These are phyloP conservation scores for Trypanosoma rangeli DNA, from an alignment of 208 protist species.

Conservation along the genomic window DNA sequence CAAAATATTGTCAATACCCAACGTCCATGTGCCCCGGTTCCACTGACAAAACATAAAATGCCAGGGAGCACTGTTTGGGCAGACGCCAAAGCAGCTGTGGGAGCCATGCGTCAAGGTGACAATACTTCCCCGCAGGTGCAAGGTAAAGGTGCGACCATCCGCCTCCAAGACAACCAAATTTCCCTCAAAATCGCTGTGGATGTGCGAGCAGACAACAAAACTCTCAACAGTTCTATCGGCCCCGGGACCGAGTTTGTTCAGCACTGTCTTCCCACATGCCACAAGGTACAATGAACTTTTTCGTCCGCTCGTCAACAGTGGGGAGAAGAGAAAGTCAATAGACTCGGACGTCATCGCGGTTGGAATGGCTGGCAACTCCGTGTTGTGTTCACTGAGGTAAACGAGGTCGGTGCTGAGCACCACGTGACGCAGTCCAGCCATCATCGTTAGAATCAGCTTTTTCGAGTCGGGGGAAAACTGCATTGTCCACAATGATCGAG, in stretches of 20 bases:
- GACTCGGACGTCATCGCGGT: conserved; percentile 37
- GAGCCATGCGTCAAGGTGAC: conserved; percentile 47
- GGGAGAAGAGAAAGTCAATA: conserved; percentile 46
- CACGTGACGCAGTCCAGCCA: conserved; percentile 50
- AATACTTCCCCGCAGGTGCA: conserved; percentile 30
- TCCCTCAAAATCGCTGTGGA: conserved; percentile 65
- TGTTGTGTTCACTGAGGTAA: conserved; percentile 39
- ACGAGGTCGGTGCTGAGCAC: conserved; percentile 42
- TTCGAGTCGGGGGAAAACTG: conserved; percentile 64
- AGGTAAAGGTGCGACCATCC: conserved; percentile 36
- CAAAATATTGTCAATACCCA: conserved; percentile 55
- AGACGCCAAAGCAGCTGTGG: conserved; percentile 49
- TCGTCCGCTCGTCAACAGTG: conserved; percentile 54
- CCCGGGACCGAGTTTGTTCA: conserved; percentile 24
- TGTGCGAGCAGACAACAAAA: conserved; percentile 62
- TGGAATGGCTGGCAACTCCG: conserved; percentile 45
- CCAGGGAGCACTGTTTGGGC: conserved; percentile 51
- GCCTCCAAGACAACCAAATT: conserved; percentile 47
- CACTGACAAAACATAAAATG: conserved; percentile 68
- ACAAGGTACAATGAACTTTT: conserved; percentile 35
- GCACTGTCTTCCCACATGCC: conserved; percentile 18
- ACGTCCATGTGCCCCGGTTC: conserved; percentile 58
- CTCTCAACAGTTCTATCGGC: conserved; percentile 38
- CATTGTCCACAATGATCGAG: conserved; percentile 41
- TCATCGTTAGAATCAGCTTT: conserved; percentile 55